Evolutionary conservation across 2,329 filamentous ascomycete species (phyloP), one percentile per base, ranked within the genome.

Genomic region (Curvularia sp.): DNA sequence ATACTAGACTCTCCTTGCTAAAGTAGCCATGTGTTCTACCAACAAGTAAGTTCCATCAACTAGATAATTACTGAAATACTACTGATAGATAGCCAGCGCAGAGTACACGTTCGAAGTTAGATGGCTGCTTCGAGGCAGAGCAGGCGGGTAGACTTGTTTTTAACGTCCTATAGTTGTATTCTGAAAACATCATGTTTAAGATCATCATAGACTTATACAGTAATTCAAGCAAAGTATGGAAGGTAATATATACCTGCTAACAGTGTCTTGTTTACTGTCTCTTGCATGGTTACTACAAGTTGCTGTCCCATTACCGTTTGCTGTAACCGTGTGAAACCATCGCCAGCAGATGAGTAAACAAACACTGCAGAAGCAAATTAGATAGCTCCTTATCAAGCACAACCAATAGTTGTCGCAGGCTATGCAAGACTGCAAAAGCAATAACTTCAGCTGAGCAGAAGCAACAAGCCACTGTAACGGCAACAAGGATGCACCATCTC

Each of bases 61-160:
- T n/a, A 18, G 15, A 30, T 28, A 26, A 30, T 18, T 46, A 46
- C 2, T 30, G 8, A 46, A 46, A 30, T 30, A 30, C 24, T 24
- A 18, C 42, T 46, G 15, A 46, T 46, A 30, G 15, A 46, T 30
- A 46, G 28, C 42, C 15, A 46, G 42, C 42, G 42, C 42, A 46
- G 24, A 46, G 42, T 30, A 46, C 24, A 8, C 15, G 7, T 26
- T 30, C 42, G 15, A 46, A 46, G 42, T 46, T 46, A 30, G 42
- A 46, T 30, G 24, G 28, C n/a, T 46, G 42, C 42, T 46, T 30
- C 22, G 42, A 46, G 22, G 42, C 24, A 46, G 24, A 46, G 24
- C 42, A 46, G 42, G 24, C 24, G 15, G 42, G 42, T 18, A 30
- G n/a, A 46, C 42, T 46, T 46, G 24, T 30, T 46, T 28, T 46